phyloP scores from a whole-genome alignment of 768 basidiomycete genomes.

The Piloderma croceum region DNA sequence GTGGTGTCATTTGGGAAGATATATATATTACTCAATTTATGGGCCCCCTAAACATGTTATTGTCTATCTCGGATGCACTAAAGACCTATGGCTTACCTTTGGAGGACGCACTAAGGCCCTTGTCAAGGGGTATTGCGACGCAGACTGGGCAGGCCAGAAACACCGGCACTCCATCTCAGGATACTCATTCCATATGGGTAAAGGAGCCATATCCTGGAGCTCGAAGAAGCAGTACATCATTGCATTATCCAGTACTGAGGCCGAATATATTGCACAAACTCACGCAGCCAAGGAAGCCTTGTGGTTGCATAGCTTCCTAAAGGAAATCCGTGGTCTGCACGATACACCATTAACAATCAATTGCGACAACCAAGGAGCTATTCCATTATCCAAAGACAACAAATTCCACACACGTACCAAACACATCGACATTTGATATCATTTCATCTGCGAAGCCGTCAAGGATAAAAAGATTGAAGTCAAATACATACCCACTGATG shows the following conservation, averaged over 20 bases:
- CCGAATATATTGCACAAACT: no score
- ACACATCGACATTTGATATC: slow-evolving; percentile 33
- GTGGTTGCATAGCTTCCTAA: slow-evolving; percentile 17
- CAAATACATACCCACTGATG: slow-evolving; percentile 13
- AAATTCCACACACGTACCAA: slow-evolving; percentile 30
- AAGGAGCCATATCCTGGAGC: slow-evolving; percentile 27
- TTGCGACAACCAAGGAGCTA: slow-evolving; percentile 25
- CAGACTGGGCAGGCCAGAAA: slow-evolving; percentile 17
- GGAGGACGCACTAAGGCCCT: no score
- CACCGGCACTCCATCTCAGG: slow-evolving; percentile 18
- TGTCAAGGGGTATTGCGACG: slow-evolving; percentile 12
- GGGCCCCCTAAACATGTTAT: no score
- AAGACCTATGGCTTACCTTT: no score
- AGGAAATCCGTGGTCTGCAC: slow-evolving; percentile 6
- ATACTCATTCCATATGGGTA: no score
- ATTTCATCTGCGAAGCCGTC: no score
- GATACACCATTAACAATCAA: neutral
- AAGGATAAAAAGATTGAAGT: slow-evolving; percentile 10
- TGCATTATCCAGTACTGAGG: slow-evolving; percentile 29
- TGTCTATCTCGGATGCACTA: no score
- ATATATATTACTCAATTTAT: no score
- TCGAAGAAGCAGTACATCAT: slow-evolving; percentile 27
- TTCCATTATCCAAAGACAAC: slow-evolving; percentile 23
- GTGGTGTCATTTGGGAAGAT: no score
- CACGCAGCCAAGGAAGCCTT: no score